Evolutionary conservation across 2,329 filamentous ascomycete species (phyloP).

Genomic region (Thielaviopsis musarum): DNA sequence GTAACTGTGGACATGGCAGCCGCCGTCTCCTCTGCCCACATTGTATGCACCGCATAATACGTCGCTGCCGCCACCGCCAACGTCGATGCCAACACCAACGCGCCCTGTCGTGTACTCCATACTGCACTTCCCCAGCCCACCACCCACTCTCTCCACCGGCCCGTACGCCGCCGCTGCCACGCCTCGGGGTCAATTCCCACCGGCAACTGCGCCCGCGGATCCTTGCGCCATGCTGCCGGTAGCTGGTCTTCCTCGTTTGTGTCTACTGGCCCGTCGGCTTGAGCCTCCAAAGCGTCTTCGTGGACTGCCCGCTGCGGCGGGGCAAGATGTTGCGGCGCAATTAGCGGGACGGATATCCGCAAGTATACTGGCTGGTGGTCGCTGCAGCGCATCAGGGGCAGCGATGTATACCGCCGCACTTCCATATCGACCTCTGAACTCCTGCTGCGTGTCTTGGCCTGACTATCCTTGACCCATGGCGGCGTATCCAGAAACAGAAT

Average conservation of each 20-base stretch:
- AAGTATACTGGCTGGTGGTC: constrained; percentile 79
- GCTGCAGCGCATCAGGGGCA: constrained; percentile 66
- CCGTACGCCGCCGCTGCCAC: constrained; percentile 33
- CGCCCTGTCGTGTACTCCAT: constrained; percentile 36
- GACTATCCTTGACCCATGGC: constrained; percentile 26
- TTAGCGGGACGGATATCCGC: constrained; percentile 47
- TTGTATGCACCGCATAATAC: constrained; percentile 21
- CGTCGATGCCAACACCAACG: constrained; percentile 27
- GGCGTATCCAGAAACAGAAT: constrained; percentile 59
- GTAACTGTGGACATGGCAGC: background rate
- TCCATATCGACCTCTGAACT: constrained; percentile 20
- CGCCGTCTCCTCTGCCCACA: background rate
- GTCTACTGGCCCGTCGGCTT: constrained; percentile 4
- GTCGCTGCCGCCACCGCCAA: constrained; percentile 25
- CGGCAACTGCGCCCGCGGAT: constrained; percentile 30
- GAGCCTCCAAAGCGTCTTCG: background rate
- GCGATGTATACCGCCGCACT: constrained; percentile 52
- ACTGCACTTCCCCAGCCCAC: constrained; percentile 38
- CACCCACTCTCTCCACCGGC: constrained; percentile 28
- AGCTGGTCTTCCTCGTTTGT: constrained; percentile 1
- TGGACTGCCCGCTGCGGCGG: constrained; percentile 17
- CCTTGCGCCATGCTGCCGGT: constrained; percentile 17
- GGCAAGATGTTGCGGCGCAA: constrained; percentile 24
- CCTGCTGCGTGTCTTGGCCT: constrained; percentile 11
- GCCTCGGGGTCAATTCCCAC: constrained; percentile 36